These are phyloP conservation scores for Amanita polypyramis DNA, from an alignment of 768 basidiomycete genomes.

Conservation along the genomic window DNA sequence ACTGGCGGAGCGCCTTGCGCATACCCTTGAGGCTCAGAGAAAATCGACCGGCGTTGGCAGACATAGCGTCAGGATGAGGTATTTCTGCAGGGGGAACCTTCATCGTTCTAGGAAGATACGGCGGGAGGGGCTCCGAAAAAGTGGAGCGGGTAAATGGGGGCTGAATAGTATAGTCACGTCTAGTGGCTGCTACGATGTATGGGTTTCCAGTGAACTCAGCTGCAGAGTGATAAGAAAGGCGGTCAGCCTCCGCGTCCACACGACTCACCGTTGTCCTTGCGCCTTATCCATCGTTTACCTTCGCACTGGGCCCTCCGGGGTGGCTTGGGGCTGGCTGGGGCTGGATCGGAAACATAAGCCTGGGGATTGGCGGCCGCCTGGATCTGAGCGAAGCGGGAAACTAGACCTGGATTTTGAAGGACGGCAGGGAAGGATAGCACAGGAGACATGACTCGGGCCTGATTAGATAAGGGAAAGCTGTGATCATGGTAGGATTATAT, in stretches of 20 bases:
- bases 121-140: conserved; percentile 68
- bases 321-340: conserved; percentile 21
- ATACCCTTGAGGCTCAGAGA: conserved; percentile 69
- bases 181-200: conserved; percentile 55
- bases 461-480: background rate
- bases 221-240: conserved; percentile 18
- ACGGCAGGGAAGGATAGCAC: conserved; percentile 63
- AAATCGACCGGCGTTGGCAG: conserved; percentile 67
- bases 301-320: conserved; percentile 48
- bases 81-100: conserved; percentile 36
- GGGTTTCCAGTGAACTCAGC: conserved; percentile 66
- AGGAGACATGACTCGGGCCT: conserved; percentile 16
- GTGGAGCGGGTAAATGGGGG: conserved; percentile 39
- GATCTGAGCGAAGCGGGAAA: conserved; percentile 45
- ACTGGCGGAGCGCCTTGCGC: conserved; percentile 52
- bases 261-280: conserved; percentile 65
- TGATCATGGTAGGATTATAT: background rate
- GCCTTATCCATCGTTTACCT: conserved; percentile 68
- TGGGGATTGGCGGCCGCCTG: conserved; percentile 14
- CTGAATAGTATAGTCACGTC: conserved; percentile 39
- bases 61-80: conserved; percentile 33
- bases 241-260: background rate
- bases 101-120: conserved; percentile 53
- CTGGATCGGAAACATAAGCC: conserved; percentile 8
- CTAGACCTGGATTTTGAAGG: conserved; percentile 47